These are phyloP conservation scores for Erysiphe pulchra DNA, from an alignment of 2,329 filamentous ascomycete genomes.

Conservation along the genomic window DNA sequence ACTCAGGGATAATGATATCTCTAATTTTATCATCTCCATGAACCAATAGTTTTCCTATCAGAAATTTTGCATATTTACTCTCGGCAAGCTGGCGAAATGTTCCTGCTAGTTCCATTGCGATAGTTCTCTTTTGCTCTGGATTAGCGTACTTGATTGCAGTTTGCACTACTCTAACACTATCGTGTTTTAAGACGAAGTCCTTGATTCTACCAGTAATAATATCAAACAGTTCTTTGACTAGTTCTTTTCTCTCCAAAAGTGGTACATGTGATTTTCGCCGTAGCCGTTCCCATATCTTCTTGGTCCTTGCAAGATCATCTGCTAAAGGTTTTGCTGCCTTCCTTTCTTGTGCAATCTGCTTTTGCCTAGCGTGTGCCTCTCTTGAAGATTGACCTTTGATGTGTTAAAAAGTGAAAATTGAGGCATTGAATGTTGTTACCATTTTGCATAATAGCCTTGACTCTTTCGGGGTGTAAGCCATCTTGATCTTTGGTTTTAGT, in stretches of 20 bases:
- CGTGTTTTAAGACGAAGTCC: conserved; percentile 96
- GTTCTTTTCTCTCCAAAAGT: conserved; percentile 60
- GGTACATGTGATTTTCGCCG: conserved; percentile 84
- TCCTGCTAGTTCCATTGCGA: conserved; percentile 65
- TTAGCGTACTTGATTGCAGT: conserved; percentile 92
- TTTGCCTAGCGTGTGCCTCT: conserved; percentile 85
- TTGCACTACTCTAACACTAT: conserved; percentile 87
- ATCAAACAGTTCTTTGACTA: conserved; percentile 70
- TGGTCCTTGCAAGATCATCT: conserved; percentile 65
- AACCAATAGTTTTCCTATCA: conserved; percentile 88
- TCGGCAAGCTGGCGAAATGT: conserved; percentile 68
- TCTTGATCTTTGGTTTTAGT: conserved; percentile 9
- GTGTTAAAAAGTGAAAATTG: conserved; percentile 1
- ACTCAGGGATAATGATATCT: conserved; percentile 75
- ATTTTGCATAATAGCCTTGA: conserved; percentile 10
- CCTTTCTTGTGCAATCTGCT: conserved; percentile 62
- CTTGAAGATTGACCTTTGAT: conserved; percentile 36
- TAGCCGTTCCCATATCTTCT: conserved; percentile 91
- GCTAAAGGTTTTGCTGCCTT: conserved; percentile 84
- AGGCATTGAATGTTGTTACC: conserved; percentile 4
- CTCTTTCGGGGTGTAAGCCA: conserved; percentile 13
- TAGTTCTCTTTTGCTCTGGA: conserved; percentile 57
- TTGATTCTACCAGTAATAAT: conserved; percentile 81
- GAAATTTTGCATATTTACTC: conserved; percentile 90
- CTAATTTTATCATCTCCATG: conserved; percentile 70